phyloP scores from a whole-genome alignment of 257 asterid species.

The Leptodermis oblonga region DNA sequence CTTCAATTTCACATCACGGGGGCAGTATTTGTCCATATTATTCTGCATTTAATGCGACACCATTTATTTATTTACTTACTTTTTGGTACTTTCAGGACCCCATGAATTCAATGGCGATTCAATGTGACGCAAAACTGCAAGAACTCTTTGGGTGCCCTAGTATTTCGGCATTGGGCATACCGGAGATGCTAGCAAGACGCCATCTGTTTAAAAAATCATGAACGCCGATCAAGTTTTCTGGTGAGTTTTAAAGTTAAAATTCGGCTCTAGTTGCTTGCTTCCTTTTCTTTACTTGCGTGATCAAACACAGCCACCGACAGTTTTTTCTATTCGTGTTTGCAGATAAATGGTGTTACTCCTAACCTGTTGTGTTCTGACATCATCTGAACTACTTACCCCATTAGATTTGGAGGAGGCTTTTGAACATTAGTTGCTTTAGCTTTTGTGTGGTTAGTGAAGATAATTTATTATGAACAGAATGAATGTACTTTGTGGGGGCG shows the following conservation, averaged over 20 bases:
- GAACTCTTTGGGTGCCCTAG: conserved; percentile 67
- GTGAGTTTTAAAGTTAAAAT: conserved; percentile 12
- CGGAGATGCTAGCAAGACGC: conserved; percentile 51
- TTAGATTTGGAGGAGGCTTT: conserved; percentile 24
- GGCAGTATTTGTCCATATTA: not conserved
- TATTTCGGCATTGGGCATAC: conserved; percentile 55
- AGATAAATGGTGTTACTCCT: conserved; percentile 47
- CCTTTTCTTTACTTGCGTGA: not conserved
- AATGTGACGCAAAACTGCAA: conserved; percentile 57
- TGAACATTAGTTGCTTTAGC: conserved; percentile 23
- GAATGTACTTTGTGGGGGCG: conserved; percentile 15
- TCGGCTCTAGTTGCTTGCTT: not conserved
- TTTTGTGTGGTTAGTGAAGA: conserved; percentile 18
- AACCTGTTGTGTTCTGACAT: conserved; percentile 34
- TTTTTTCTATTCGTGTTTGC: conserved; percentile 16
- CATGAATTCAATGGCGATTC: conserved; percentile 39
- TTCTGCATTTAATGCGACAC: not conserved
- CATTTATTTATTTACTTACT: no score
- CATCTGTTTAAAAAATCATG: conserved; percentile 50
- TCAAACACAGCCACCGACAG: not conserved
- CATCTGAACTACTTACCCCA: conserved; percentile 25
- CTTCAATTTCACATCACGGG: not conserved
- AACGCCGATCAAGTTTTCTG: conserved; percentile 33
- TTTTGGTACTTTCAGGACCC: conserved; percentile 50
- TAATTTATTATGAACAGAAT: conserved; percentile 20